Conservation (phyloP, 805 yeast species). For the Saccharomycopsis schoenii region DNA sequence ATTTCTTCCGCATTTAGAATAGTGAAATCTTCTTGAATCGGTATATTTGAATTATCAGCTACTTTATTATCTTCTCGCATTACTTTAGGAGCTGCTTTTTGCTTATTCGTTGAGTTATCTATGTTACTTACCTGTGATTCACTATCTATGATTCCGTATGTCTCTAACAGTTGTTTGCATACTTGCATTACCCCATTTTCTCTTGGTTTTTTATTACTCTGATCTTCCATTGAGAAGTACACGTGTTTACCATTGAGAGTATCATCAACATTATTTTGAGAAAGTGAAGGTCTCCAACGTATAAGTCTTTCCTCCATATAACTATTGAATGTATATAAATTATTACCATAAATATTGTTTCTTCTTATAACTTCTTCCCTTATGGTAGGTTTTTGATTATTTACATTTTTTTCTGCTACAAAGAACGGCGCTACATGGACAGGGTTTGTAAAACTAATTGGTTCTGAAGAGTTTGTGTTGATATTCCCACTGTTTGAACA, state of each 20-base stretch:
- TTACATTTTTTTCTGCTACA: background rate
- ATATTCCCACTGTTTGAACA: background rate
- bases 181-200: background rate
- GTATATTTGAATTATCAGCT: background rate
- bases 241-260: slow-evolving; percentile 1
- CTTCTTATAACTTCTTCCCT: slow-evolving; percentile 8
- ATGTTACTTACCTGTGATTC: background rate
- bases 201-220: background rate
- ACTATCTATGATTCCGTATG: background rate
- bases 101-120: background rate
- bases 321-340: slow-evolving; percentile 2
- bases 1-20: background rate
- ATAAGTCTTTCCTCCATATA: slow-evolving; percentile 26
- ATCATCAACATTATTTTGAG: slow-evolving; percentile 21
- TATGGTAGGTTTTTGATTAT: background rate
- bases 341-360: slow-evolving; percentile 13
- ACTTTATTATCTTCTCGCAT: background rate
- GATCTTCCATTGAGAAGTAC: background rate
- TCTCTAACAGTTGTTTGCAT: background rate
- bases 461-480: slow-evolving; percentile 9
- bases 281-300: slow-evolving; percentile 25
- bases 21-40: background rate
- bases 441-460: background rate
- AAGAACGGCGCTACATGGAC: slow-evolving; percentile 9
- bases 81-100: background rate